Evolutionary conservation across 805 yeast genomes (phyloP).

Genomic region (Metschnikowia proteae): DNA sequence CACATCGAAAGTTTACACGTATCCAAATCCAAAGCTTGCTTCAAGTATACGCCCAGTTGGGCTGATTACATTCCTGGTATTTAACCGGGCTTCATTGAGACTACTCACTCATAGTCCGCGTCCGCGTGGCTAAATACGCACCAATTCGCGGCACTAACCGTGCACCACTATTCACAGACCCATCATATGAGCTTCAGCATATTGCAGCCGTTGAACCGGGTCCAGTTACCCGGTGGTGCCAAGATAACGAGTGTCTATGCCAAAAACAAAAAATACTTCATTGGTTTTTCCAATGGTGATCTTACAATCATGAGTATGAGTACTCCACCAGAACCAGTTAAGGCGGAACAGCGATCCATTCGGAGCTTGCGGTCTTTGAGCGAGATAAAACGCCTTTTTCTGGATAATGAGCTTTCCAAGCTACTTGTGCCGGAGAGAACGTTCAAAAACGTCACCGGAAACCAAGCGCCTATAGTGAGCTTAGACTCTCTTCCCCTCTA

Average conservation of each 20-base stretch:
- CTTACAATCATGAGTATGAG: constrained; percentile 23
- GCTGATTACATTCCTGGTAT: no score
- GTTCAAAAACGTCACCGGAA: constrained; percentile 20
- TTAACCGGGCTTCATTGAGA: neutral
- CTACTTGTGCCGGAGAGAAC: constrained; percentile 20
- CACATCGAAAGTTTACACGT: neutral
- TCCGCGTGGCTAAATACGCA: neutral
- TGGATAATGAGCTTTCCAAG: constrained; percentile 19
- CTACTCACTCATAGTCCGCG: neutral
- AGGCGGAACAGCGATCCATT: constrained; percentile 11
- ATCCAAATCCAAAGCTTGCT: no score
- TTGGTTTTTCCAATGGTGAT: constrained; percentile 38
- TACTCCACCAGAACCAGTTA: constrained; percentile 11
- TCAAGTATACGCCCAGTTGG: no score
- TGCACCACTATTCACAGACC: neutral
- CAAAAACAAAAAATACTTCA: constrained; percentile 20
- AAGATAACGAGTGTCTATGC: constrained; percentile 26
- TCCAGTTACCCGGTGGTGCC: constrained; percentile 24
- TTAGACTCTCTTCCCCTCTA: constrained; percentile 16
- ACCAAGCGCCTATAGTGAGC: constrained; percentile 18
- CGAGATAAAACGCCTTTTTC: constrained; percentile 21
- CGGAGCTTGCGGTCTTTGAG: constrained; percentile 23
- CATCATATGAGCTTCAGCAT: constrained; percentile 36
- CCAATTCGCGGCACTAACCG: constrained; percentile 1
- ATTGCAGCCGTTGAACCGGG: constrained; percentile 34